These are phyloP conservation scores for Calonectria hawksworthii DNA, from an alignment of 2,329 filamentous ascomycete genomes.

Conservation along the genomic window DNA sequence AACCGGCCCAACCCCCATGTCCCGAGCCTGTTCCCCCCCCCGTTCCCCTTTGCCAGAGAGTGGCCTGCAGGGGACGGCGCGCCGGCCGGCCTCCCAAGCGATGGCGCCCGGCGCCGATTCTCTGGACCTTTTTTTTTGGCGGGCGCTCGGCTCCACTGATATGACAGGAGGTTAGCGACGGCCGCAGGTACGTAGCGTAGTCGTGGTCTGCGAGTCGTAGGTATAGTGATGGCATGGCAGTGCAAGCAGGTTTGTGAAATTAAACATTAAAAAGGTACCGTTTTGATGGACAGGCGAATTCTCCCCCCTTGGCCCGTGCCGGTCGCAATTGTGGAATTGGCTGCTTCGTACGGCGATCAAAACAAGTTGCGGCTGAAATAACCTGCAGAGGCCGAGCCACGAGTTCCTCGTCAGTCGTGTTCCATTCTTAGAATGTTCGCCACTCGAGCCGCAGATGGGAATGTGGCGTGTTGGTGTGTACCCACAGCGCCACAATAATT, in stretches of 20 bases:
- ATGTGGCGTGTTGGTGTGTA: too few relatives aligned
- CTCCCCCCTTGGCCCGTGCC: neutral
- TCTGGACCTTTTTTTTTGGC: neutral
- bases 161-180: neutral
- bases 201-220: neutral
- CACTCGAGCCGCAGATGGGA: neutral
- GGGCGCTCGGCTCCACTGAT: slow-evolving; percentile 3
- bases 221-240: neutral
- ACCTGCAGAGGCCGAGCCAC: neutral
- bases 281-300: too few relatives aligned
- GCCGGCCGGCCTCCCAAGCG: neutral
- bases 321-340: neutral
- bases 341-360: neutral
- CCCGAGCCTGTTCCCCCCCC: neutral
- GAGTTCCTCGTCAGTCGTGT: neutral
- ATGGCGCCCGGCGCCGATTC: neutral
- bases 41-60: neutral
- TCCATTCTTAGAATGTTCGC: neutral
- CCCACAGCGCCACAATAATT: too few relatives aligned
- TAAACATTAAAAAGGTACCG: neutral
- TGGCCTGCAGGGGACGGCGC: neutral
- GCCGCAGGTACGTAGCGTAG: neutral
- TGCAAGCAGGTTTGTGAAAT: neutral
- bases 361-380: neutral
- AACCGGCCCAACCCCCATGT: slow-evolving; percentile 6